phyloP scores from a whole-genome alignment of 2,329 filamentous ascomycete species.

The Dactylellina parvicollis region DNA sequence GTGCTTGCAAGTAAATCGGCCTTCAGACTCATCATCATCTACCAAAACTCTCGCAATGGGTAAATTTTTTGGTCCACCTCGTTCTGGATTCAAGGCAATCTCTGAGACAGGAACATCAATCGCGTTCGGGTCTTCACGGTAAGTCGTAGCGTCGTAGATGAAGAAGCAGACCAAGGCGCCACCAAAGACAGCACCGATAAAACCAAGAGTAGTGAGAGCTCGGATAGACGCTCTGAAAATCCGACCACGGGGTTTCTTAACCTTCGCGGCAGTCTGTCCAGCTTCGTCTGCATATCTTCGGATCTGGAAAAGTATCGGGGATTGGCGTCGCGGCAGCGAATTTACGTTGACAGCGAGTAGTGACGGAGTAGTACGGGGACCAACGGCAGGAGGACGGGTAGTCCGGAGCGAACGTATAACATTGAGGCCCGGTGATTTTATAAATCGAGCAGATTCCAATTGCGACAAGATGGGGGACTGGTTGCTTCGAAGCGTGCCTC shows the following conservation, averaged over 20 bases:
- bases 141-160: slow-evolving; percentile 90
- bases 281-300: slow-evolving; percentile 46
- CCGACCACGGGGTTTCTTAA: slow-evolving; percentile 46
- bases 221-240: slow-evolving; percentile 31
- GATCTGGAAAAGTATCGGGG: slow-evolving; percentile 29
- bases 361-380: slow-evolving; percentile 1
- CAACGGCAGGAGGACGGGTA: not conserved
- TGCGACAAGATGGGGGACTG: slow-evolving; percentile 32
- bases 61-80: slow-evolving; percentile 91
- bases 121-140: slow-evolving; percentile 74
- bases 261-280: slow-evolving; percentile 12
- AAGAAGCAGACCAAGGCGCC: slow-evolving; percentile 83
- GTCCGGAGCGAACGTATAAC: slow-evolving; percentile 34
- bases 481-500: slow-evolving; percentile 33
- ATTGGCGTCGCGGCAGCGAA: slow-evolving; percentile 7
- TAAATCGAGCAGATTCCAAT: slow-evolving; percentile 24
- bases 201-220: slow-evolving; percentile 76
- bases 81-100: slow-evolving; percentile 79
- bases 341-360: slow-evolving; percentile 26
- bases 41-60: slow-evolving; percentile 88
- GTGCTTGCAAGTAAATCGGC: slow-evolving; percentile 76
- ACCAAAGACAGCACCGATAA: slow-evolving; percentile 76
- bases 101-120: slow-evolving; percentile 85
- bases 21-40: slow-evolving; percentile 83
- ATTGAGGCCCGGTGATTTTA: slow-evolving; percentile 18